Evolutionary conservation across 2,329 filamentous ascomycete genomes (phyloP).

Genomic region (Botrytis squamosa): DNA sequence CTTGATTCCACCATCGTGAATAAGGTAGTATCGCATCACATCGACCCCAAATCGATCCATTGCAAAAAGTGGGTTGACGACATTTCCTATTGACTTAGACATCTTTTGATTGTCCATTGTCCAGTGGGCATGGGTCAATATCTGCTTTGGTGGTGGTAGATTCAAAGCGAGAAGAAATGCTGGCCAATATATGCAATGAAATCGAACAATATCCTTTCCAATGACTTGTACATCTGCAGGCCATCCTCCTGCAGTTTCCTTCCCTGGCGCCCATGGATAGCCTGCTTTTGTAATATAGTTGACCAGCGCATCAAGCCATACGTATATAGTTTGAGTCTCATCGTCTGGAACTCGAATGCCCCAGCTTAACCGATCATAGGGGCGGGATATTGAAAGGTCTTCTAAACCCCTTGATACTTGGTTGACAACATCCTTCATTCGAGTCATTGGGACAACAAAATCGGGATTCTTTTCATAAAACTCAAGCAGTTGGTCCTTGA

Average conservation of each 20-base stretch:
- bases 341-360: slow-evolving; percentile 88
- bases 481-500: slow-evolving; percentile 73
- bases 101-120: slow-evolving; percentile 89
- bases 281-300: slow-evolving; percentile 90
- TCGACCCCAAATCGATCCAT: slow-evolving; percentile 87
- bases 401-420: slow-evolving; percentile 76
- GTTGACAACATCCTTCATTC: slow-evolving; percentile 75
- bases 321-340: slow-evolving; percentile 85
- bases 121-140: slow-evolving; percentile 94
- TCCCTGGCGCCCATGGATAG: slow-evolving; percentile 74
- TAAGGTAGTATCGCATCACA: slow-evolving; percentile 83
- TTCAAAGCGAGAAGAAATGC: slow-evolving; percentile 88
- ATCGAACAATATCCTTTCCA: slow-evolving; percentile 94
- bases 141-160: slow-evolving; percentile 72
- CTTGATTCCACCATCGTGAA: slow-evolving; percentile 72
- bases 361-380: slow-evolving; percentile 75
- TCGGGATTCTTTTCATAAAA: slow-evolving; percentile 76
- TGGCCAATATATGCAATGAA: slow-evolving; percentile 98
- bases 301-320: slow-evolving; percentile 94
- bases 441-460: slow-evolving; percentile 70
- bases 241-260: slow-evolving; percentile 68
- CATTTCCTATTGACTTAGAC: slow-evolving; percentile 94
- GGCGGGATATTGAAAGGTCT: slow-evolving; percentile 87
- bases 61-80: slow-evolving; percentile 91
- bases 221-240: slow-evolving; percentile 90